Percentiles rank a stretch among this genome's conserved stretches.
These are phyloP conservation scores for Scutellaria baicalensis DNA, from an alignment of 257 asterid species.

Conservation along the genomic window DNA sequence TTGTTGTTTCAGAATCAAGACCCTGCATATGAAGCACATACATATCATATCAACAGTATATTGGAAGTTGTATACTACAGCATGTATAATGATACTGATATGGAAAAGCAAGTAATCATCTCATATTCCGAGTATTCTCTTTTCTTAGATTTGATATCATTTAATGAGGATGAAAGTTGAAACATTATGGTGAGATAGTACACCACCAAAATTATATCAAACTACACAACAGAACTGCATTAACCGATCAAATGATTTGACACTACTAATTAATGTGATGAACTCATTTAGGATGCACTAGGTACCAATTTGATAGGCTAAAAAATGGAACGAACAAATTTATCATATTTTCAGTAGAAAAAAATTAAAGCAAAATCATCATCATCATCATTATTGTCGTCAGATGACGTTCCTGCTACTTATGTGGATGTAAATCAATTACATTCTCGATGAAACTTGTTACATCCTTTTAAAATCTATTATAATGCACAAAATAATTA, in stretches of 20 bases:
- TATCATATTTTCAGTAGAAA: neutral
- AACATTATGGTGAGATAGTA: neutral
- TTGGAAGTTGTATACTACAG: neutral
- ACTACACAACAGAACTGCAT: neutral
- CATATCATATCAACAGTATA: neutral
- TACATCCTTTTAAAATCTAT: neutral
- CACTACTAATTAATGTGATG: neutral
- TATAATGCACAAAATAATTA: neutral
- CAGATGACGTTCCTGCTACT: neutral
- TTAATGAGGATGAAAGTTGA: neutral
- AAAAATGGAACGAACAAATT: neutral
- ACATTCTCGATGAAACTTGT: neutral
- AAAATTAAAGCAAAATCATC: neutral
- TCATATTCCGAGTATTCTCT: neutral
- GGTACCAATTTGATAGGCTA: too few relatives aligned
- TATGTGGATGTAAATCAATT: neutral
- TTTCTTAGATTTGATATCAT: neutral
- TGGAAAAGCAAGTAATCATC: neutral
- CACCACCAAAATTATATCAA: neutral
- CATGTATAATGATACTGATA: neutral
- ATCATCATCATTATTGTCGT: neutral
- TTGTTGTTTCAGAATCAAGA: constrained; percentile 20
- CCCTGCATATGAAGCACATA: constrained; percentile 36
- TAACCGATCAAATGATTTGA: neutral
- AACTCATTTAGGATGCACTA: neutral